Evolutionary conservation across 2,329 filamentous ascomycete genomes (phyloP).

Genomic region (Pestalotiopsis sp.): DNA sequence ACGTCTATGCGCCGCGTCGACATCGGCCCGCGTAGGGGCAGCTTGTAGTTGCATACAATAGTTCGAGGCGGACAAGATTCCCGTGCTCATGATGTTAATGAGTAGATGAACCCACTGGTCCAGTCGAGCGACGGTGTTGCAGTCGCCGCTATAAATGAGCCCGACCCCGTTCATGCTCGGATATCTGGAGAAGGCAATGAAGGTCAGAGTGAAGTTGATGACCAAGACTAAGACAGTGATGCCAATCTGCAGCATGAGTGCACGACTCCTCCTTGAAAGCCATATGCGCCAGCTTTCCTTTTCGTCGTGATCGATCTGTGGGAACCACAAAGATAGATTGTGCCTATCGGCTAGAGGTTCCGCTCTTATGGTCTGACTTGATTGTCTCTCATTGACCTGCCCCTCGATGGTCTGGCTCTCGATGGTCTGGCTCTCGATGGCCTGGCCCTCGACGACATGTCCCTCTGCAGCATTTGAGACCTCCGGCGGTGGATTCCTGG

Average conservation of each 20-base stretch:
- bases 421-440: no score
- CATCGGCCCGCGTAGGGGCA: slow-evolving; percentile 33
- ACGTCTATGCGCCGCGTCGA: slow-evolving; percentile 25
- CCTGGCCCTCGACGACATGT: no score
- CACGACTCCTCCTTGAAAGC: slow-evolving; percentile 17
- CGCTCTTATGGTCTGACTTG: neutral
- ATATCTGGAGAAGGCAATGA: neutral
- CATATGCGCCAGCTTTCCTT: slow-evolving; percentile 16
- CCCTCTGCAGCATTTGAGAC: no score
- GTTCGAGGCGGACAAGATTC: slow-evolving; percentile 36
- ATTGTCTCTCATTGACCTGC: neutral
- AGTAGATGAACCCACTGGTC: slow-evolving; percentile 30
- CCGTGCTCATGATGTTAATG: slow-evolving; percentile 33
- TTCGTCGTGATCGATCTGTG: slow-evolving; percentile 19
- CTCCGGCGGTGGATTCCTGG: no score
- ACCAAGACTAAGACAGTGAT: slow-evolving; percentile 18
- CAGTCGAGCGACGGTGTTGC: slow-evolving; percentile 11
- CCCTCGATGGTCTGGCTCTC: no score
- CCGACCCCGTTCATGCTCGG: slow-evolving; percentile 4
- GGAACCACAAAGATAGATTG: slow-evolving; percentile 13
- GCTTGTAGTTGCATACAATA: slow-evolving; percentile 38
- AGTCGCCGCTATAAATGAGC: slow-evolving; percentile 9
- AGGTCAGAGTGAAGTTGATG: slow-evolving; percentile 17
- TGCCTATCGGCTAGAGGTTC: slow-evolving; percentile 5
- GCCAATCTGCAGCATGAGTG: slow-evolving; percentile 20